A percentile compares a stretch with the other conserved stretches of the same genome.
These are phyloP conservation scores for Mentha longifolia DNA, from an alignment of 257 asterid species.

Conservation along the genomic window DNA sequence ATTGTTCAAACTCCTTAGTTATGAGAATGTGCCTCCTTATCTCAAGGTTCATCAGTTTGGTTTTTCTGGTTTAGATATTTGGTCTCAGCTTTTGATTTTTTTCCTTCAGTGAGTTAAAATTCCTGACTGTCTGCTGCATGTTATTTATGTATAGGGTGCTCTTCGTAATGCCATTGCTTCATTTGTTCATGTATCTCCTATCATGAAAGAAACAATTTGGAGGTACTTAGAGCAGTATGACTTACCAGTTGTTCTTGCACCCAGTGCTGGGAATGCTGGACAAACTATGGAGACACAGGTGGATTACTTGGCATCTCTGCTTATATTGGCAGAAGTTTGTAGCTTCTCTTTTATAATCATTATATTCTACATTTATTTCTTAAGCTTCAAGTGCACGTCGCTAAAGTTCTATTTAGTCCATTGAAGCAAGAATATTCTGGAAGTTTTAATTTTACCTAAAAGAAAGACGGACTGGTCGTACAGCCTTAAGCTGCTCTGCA, in stretches of 20 bases:
- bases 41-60: conserved; percentile 70
- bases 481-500: conserved; percentile 7
- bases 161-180: conserved; percentile 79
- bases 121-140: conserved; percentile 32
- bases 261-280: conserved; percentile 57
- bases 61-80: conserved; percentile 22
- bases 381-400: background rate
- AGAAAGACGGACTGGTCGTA: background rate
- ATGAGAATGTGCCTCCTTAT: conserved; percentile 97
- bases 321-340: conserved; percentile 13
- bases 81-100: conserved; percentile 21
- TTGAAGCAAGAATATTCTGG: conserved; percentile 25
- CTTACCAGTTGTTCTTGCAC: conserved; percentile 90
- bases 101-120: conserved; percentile 15
- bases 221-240: conserved; percentile 93
- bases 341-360: conserved; percentile 7
- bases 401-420: conserved; percentile 1
- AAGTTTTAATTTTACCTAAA: background rate
- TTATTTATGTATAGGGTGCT: conserved; percentile 66
- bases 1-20: conserved; percentile 92
- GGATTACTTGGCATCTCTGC: conserved; percentile 24
- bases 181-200: conserved; percentile 81
- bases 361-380: conserved; percentile 4
- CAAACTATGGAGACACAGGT: conserved; percentile 82
- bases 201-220: conserved; percentile 86